Base-by-base conservation (phyloP, 768 basidiomycete genomes). In the Lactarius psammicola region DNA sequence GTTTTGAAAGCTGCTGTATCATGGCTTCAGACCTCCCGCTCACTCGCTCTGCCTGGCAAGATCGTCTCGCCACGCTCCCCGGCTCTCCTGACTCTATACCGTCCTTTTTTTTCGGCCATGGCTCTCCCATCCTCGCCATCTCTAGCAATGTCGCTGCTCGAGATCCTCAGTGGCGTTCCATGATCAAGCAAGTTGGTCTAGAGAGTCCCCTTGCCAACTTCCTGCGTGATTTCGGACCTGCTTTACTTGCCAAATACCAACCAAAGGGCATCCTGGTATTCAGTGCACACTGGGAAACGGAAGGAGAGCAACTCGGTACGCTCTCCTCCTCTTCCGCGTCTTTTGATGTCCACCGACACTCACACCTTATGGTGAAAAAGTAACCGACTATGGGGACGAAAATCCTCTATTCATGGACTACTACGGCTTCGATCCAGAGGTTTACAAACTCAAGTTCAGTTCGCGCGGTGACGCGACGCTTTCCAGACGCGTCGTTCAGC, bases 201-300 rank as follows among this genome's bases (percentile, higher is more conserved):
- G 77, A 76, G 6, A 85, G 87, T 0, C 80, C 82, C 1, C 76
- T 89, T 20, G 83, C 82, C 1, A 70, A 72, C 15, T 92, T 92
- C 73, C 74, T 91, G 69, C 78, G 76, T 53, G 81, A 86, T 63
- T 90, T 92, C 75, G 89, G 89, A 0, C 84, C 85, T 1, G 78
- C 78, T 0, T 72, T 91, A 33, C 70, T 90, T 49, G 71, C 82
- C 63, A 92, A 90, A 74, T 93, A 93, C 75, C 79, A 84, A 56
- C 90, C 90, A 3, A 87, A 85, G 72, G 90, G 83, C n/a, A 87
- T 91, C 60, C 83, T 92, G 5, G 89, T 92, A 1, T 90, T 92
- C 77, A 89, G 87, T 68, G 90, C 91, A 13, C 91, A 92, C 71
- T 92, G 89, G 89, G 90, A 93, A 72, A 87, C 88, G 1, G 59